Conservation (phyloP, 371 early-diverging fungal genomes). For the Coemansia sp. region DNA sequence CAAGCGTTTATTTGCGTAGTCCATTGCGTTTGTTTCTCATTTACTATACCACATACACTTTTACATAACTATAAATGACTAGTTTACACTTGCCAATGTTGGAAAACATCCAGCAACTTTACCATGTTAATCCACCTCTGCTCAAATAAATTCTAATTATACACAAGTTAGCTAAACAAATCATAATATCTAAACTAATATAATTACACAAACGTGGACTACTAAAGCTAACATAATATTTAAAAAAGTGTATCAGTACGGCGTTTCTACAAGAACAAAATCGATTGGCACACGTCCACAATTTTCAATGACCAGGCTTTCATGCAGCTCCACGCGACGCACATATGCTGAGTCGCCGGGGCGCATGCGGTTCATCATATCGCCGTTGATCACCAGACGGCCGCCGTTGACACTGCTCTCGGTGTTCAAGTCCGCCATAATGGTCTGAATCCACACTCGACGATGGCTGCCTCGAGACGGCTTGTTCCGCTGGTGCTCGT, state of each 20-base stretch:
- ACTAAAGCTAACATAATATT: neutral
- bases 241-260: slow-evolving; percentile 13
- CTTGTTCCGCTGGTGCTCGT: slow-evolving; percentile 4
- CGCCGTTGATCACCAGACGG: slow-evolving; percentile 35
- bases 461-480: slow-evolving; percentile 19
- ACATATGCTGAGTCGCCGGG: slow-evolving; percentile 46
- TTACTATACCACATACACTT: too few species aligned
- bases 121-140: too few species aligned
- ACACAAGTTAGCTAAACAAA: neutral
- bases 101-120: too few species aligned
- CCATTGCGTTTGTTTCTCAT: too few species aligned
- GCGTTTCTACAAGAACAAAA: slow-evolving; percentile 40
- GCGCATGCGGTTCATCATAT: slow-evolving; percentile 24
- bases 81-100: too few species aligned
- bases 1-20: too few species aligned
- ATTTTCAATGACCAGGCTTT: slow-evolving; percentile 24
- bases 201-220: neutral
- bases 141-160: too few species aligned
- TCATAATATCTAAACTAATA: neutral
- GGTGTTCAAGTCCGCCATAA: slow-evolving; percentile 20
- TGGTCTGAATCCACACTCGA: slow-evolving; percentile 40
- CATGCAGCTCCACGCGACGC: slow-evolving; percentile 22
- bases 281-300: slow-evolving; percentile 40
- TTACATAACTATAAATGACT: too few species aligned
- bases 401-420: slow-evolving; percentile 26